These are phyloP conservation scores for Friedmanniomyces simplex DNA, from an alignment of 495 filamentous ascomycete species.

Conservation along the genomic window DNA sequence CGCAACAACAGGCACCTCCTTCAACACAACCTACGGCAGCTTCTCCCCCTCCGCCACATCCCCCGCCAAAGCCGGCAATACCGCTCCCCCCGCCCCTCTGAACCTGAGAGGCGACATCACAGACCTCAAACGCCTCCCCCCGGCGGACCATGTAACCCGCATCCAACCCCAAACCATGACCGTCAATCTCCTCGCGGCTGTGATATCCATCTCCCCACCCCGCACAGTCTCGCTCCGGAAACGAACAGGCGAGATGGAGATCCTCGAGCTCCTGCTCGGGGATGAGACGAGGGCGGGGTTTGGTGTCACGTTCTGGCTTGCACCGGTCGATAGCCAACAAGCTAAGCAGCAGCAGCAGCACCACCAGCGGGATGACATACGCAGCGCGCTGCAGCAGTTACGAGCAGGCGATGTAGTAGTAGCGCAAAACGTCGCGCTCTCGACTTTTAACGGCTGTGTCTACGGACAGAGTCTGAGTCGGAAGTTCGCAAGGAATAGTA, in stretches of 20 bases:
- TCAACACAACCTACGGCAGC: background rate
- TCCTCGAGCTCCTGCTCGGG: constrained; percentile 71
- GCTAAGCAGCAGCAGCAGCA: constrained; percentile 23
- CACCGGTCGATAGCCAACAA: constrained; percentile 23
- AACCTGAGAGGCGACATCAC: constrained; percentile 14
- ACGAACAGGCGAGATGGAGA: constrained; percentile 37
- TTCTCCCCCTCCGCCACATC: constrained; percentile 3
- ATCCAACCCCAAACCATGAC: constrained; percentile 72
- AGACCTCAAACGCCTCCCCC: constrained; percentile 62
- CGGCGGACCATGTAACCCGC: constrained; percentile 50
- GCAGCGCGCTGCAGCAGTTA: constrained; percentile 38
- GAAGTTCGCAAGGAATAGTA: constrained; percentile 57
- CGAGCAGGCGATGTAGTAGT: constrained; percentile 65
- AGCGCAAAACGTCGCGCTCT: constrained; percentile 64
- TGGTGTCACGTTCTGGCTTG: constrained; percentile 73
- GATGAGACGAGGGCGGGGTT: constrained; percentile 82
- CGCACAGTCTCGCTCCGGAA: constrained; percentile 48
- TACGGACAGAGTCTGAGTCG: constrained; percentile 50
- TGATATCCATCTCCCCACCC: constrained; percentile 59
- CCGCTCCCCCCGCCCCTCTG: background rate
- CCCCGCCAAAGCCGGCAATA: background rate
- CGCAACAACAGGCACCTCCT: constrained; percentile 1
- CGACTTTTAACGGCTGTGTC: constrained; percentile 59
- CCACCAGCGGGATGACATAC: constrained; percentile 29
- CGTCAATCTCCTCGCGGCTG: constrained; percentile 64